Base-by-base conservation (phyloP, 495 filamentous ascomycete species). In the Trichoderma gamsii region DNA sequence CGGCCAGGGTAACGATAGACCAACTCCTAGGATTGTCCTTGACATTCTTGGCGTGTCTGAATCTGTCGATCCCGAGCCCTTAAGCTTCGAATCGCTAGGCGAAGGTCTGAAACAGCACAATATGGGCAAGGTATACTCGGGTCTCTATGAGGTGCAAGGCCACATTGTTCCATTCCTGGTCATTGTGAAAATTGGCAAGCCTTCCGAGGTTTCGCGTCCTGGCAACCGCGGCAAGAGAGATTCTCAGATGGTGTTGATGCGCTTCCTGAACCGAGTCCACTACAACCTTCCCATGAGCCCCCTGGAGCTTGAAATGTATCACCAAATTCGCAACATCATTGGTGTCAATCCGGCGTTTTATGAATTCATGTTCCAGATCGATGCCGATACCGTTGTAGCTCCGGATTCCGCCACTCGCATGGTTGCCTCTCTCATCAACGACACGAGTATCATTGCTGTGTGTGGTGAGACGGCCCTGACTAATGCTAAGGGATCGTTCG, bases 181-280 rank as follows among this genome's bases (percentile, higher is more conserved):
- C 66, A 84, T 99, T 41, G 92, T 97, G 78, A 99, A 99, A 80
- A 87, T 97, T 73, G 95, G 95, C 73, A 98, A 98, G 79, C 94
- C 94, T 18, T 96, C 93, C 4, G 95, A 99, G 78, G 93, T 97
- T 4, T 94, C 95, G 56, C 91, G 93, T 51, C 95, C 95, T 66
- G 95, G 95, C 75, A 99, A 99, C 80, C 88, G 95, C 81, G 95
- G 95, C 79, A 99, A 99, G 82, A 95, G 95, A 84, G 95, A 99
- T 79, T 97, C 95, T 46, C 95, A 99, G 79, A 96, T 98, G 88
- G 81, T 98, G 69, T 80, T 97, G 68, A 97, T 99, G 93, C 88
- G 95, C 69, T 99, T 98, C 87, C 83, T 99, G 72, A 98, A 98
- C 83, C 90, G 95, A 65, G 91, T 99, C 61, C 95, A 98, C 78